Evolutionary conservation across 768 basidiomycete genomes (phyloP), one percentile per base, ranked within the genome.

Genomic region (Gymnopilus junonius): DNA sequence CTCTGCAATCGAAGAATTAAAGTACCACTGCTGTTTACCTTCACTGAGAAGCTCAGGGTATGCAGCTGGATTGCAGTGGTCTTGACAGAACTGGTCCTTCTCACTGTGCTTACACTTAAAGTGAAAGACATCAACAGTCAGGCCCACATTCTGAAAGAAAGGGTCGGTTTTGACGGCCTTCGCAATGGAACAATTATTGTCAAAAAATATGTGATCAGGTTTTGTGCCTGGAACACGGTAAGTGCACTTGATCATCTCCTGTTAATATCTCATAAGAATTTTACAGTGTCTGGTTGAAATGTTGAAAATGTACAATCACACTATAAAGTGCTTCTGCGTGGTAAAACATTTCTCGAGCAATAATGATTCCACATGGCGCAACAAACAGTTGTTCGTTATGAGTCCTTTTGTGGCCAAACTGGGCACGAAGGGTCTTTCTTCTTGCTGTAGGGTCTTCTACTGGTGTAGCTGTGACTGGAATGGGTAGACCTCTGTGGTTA

Each of bases 61-160:
- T n/a, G n/a, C 25, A 0, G 23, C 51, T 7, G 61, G 61, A 31
- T 65, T 65, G 61, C 73, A 74, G 35, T 73, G 42, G 5, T 57
- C 1, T 17, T 62, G 63, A 50, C 73, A 74, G 27, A 64, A 65
- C 1, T 21, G 35, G 25, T 74, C 70, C 7, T 39, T 39, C n/a
- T 56, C 32, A 14, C 23, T 59, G 40, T 74, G 73, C 62, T 72
- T 74, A 32, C 62, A 62, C 12, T 67, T 59, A 51, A 64, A 73
- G 40, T 73, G 72, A 45, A 71, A 73, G 5, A n/a, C n/a, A n/a
- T n/a, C n/a, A n/a, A n/a, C n/a, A n/a, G n/a, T n/a, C n/a, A n/a
- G n/a, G n/a, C n/a, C 63, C 7, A 70, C 42, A 12, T 55, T 53
- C 14, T 63, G 5, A 45, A 67, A 67, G 27, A 45, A 35, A 3